These are phyloP conservation scores for Zoysia matrella DNA, from an alignment of 202 grass and related monocot species.

Conservation along the genomic window DNA sequence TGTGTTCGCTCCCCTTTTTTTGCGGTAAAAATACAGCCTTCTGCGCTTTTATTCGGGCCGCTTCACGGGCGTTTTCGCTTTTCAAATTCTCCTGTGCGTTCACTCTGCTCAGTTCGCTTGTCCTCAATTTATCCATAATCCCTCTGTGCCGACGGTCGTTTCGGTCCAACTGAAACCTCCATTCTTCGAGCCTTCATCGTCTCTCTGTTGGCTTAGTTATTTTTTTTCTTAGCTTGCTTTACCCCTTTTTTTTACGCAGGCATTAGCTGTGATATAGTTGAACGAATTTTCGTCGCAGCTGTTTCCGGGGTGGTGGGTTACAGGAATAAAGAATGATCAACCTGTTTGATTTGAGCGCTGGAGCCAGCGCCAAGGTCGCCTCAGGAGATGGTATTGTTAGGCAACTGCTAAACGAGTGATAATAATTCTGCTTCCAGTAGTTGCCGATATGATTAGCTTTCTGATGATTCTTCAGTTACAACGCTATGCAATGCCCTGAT, in stretches of 20 bases:
- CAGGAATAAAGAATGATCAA: too few relatives aligned
- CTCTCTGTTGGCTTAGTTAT: not conserved
- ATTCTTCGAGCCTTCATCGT: not conserved
- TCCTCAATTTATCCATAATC: not conserved
- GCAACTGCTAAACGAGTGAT: constrained; percentile 29
- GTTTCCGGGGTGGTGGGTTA: constrained; percentile 34
- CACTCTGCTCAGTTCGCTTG: not conserved
- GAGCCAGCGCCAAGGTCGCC: not conserved
- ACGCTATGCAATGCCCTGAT: too few relatives aligned
- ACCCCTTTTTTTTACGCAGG: constrained; percentile 8
- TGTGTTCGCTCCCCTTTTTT: too few relatives aligned
- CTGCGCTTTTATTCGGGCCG: too few relatives aligned
- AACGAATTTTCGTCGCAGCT: constrained; percentile 27
- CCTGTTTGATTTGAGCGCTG: too few relatives aligned
- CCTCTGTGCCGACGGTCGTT: not conserved
- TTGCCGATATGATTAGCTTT: constrained; percentile 40
- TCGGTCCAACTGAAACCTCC: not conserved
- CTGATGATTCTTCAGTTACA: not conserved
- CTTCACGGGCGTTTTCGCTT: not conserved
- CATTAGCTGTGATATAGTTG: constrained; percentile 21
- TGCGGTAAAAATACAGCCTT: too few relatives aligned
- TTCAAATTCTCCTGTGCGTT: constrained; percentile 18
- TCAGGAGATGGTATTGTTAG: constrained; percentile 52
- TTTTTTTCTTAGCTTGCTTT: not conserved
- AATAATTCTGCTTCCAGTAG: constrained; percentile 46